These are phyloP conservation scores for Metschnikowia kofuensis DNA, from an alignment of 805 yeast species.

Conservation along the genomic window DNA sequence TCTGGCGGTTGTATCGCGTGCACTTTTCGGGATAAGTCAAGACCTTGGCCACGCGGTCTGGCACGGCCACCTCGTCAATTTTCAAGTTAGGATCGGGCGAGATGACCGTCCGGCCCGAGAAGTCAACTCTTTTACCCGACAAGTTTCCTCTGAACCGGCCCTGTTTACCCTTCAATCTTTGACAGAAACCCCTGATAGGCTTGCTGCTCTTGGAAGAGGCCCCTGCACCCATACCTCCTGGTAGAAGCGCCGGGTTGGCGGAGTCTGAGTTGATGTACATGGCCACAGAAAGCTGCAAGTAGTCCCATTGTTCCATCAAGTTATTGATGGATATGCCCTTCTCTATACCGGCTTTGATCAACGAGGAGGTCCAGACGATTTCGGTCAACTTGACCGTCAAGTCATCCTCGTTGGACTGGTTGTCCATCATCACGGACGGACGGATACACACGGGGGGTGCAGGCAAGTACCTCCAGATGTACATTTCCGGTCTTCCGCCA, in stretches of 20 bases:
- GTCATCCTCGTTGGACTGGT: constrained; percentile 95
- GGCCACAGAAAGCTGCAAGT: constrained; percentile 90
- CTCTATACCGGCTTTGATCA: constrained; percentile 91
- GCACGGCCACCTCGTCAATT: constrained; percentile 97
- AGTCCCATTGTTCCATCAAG: constrained; percentile 99
- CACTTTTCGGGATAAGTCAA: constrained; percentile 95
- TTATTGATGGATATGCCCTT: constrained; percentile 91
- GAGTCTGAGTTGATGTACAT: constrained; percentile 97
- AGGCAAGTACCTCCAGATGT: constrained; percentile 94
- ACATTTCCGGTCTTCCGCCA: constrained; percentile 94
- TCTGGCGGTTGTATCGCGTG: constrained; percentile 78
- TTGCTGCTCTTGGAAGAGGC: constrained; percentile 49
- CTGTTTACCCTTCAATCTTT: constrained; percentile 95
- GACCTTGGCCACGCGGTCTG: constrained; percentile 93
- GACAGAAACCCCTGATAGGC: constrained; percentile 94
- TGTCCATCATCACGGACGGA: constrained; percentile 92
- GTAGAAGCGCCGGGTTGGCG: constrained; percentile 74
- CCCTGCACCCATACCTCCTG: constrained; percentile 59
- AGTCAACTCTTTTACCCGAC: constrained; percentile 98
- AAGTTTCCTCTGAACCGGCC: constrained; percentile 98
- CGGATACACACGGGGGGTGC: constrained; percentile 99
- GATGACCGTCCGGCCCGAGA: constrained; percentile 96
- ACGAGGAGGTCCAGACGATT: constrained; percentile 93
- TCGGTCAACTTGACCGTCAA: constrained; percentile 93
- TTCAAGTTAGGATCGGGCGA: constrained; percentile 96